These are phyloP conservation scores for Cytospora paraplurivora DNA, from an alignment of 2,329 filamentous ascomycete genomes.

Conservation along the genomic window DNA sequence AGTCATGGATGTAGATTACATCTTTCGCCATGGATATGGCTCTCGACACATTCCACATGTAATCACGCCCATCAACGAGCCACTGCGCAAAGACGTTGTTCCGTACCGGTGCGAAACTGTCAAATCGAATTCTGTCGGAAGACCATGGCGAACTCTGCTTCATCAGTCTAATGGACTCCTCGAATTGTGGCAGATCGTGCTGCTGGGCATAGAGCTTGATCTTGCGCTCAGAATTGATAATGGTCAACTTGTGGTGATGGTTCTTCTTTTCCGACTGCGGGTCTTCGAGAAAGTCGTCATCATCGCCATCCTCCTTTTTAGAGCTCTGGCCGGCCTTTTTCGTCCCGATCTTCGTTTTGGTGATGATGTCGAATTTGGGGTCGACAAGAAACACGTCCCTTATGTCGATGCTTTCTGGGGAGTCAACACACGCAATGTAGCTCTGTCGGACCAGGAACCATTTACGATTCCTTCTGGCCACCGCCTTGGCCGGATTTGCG, in stretches of 20 bases:
- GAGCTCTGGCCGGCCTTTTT: slow-evolving; percentile 48
- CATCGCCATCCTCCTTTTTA: slow-evolving; percentile 50
- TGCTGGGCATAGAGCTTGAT: slow-evolving; percentile 89
- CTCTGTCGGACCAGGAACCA: slow-evolving; percentile 99
- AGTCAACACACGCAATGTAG: slow-evolving; percentile 98
- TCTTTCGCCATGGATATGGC: slow-evolving; percentile 97
- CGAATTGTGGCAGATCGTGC: slow-evolving; percentile 85
- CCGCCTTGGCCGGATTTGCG: slow-evolving; percentile 75
- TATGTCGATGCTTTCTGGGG: slow-evolving; percentile 97
- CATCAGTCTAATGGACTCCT: slow-evolving; percentile 91
- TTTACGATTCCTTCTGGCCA: slow-evolving; percentile 83
- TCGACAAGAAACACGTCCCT: slow-evolving; percentile 99
- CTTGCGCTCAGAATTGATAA: slow-evolving; percentile 91
- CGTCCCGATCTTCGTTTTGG: slow-evolving; percentile 58
- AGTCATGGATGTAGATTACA: slow-evolving; percentile 98
- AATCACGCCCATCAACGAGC: slow-evolving; percentile 94
- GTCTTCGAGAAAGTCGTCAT: slow-evolving; percentile 40
- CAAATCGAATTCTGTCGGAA: slow-evolving; percentile 77
- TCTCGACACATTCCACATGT: slow-evolving; percentile 99
- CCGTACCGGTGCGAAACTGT: slow-evolving; percentile 89
- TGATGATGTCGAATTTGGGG: slow-evolving; percentile 78
- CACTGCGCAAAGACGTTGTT: slow-evolving; percentile 88
- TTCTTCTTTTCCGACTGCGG: slow-evolving; percentile 21
- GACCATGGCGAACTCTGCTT: slow-evolving; percentile 77
- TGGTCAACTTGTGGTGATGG: slow-evolving; percentile 79